Percentiles rank a stretch among this genome's conserved stretches.
phyloP scores from a whole-genome alignment of 1,139 yeast genomes.

The Yamadazyma conglobata region DNA sequence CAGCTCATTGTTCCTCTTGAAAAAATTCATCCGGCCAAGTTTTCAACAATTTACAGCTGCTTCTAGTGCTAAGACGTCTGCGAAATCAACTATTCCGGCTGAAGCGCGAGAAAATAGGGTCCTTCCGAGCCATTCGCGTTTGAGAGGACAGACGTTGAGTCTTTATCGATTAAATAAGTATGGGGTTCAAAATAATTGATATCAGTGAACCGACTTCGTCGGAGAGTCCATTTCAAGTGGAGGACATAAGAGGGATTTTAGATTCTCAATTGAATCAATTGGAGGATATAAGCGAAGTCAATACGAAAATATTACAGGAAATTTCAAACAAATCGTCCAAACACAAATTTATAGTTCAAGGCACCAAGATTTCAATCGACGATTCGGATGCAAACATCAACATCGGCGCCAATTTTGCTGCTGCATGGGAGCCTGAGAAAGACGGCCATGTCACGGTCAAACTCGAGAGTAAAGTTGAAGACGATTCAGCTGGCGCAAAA shows the following conservation, averaged over 20 bases:
- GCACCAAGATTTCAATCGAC: constrained; percentile 19
- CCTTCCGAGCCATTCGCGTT: too few species aligned
- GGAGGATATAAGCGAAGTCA: constrained; percentile 8
- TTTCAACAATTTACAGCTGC: too few species aligned
- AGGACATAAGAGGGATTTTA: constrained; percentile 8
- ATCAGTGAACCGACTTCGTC: constrained; percentile 11
- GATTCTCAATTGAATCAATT: constrained; percentile 3
- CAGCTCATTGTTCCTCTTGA: constrained; percentile 15
- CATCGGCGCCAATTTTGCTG: constrained; percentile 28
- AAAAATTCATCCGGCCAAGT: constrained; percentile 21
- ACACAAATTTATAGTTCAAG: constrained; percentile 33
- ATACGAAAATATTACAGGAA: constrained; percentile 16
- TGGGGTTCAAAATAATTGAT: constrained; percentile 5
- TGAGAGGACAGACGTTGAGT: too few species aligned
- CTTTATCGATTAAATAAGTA: too few species aligned
- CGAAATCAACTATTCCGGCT: too few species aligned
- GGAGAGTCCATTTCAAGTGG: constrained; percentile 16
- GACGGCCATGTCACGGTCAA: constrained; percentile 27
- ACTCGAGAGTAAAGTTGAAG: constrained; percentile 1
- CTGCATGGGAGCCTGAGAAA: constrained; percentile 37
- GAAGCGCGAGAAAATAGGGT: too few species aligned
- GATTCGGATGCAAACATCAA: constrained; percentile 18
- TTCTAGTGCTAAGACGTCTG: too few species aligned
- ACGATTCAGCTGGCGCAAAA: background rate
- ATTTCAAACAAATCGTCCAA: constrained; percentile 32